These are phyloP conservation scores for Pseudonitzschia multiseries DNA, from an alignment of 108 stramenopile species.

Conservation along the genomic window DNA sequence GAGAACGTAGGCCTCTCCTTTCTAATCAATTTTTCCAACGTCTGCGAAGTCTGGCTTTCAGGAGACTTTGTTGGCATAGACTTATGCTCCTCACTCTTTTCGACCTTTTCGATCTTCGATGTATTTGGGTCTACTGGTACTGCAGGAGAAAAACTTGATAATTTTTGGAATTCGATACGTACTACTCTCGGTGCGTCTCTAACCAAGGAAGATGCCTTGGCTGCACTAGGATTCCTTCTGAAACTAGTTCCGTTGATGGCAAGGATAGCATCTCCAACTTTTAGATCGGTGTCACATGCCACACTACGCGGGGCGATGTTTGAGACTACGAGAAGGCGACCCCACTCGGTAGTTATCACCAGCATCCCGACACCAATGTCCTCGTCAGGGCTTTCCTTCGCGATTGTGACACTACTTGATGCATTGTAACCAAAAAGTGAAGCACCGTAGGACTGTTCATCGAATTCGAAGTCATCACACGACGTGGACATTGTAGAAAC, in stretches of 20 bases:
- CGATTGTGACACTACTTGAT: conserved; percentile 5
- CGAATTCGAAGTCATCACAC: conserved; percentile 6
- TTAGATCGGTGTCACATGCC: conserved; percentile 6
- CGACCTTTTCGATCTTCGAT: background rate
- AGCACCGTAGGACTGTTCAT: conserved; percentile 11
- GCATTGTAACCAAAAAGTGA: conserved; percentile 13
- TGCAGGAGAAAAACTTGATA: conserved; percentile 13
- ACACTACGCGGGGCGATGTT: background rate
- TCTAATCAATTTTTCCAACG: background rate
- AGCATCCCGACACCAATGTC: conserved; percentile 1
- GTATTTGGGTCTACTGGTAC: background rate
- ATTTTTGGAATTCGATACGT: conserved; percentile 7
- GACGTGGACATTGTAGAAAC: background rate
- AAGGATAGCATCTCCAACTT: conserved; percentile 36
- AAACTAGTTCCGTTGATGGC: conserved; percentile 34
- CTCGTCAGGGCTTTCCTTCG: background rate
- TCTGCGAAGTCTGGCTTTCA: background rate
- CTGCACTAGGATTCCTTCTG: conserved; percentile 12
- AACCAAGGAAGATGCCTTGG: conserved; percentile 8
- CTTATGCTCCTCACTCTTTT: background rate
- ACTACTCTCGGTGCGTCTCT: conserved; percentile 10
- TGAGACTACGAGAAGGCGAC: conserved; percentile 6
- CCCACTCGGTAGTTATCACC: conserved; percentile 8
- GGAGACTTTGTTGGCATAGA: background rate
- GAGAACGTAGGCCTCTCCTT: background rate